Percentiles rank a stretch among this genome's conserved stretches.
Conservation (phyloP, 192 early-diverging fungal species). For the Pilaira anomala region DNA sequence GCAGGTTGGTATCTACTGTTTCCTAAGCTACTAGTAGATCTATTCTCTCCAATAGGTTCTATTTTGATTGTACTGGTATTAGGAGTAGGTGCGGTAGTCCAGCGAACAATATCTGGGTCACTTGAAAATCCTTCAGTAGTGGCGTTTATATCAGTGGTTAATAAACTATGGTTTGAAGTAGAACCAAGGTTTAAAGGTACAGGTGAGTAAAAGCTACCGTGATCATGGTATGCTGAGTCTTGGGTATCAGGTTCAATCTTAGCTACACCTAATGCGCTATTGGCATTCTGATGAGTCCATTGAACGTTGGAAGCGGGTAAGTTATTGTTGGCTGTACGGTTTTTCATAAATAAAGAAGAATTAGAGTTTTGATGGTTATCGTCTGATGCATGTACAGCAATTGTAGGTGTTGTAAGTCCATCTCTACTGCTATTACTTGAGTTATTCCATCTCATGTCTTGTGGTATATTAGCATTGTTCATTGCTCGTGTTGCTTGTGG, state of each 20-base stretch:
- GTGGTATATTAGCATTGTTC: not conserved
- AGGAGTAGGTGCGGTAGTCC: conserved; percentile 15
- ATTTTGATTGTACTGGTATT: not conserved
- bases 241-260: not conserved
- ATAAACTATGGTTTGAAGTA: not conserved
- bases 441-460: conserved; percentile 14
- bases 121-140: conserved; percentile 5
- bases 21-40: not conserved
- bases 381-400: not conserved
- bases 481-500: not conserved
- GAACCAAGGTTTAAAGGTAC: not conserved
- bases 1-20: not conserved
- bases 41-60: not conserved
- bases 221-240: not conserved
- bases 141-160: not conserved
- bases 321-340: not conserved
- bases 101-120: conserved; percentile 25
- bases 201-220: conserved; percentile 1
- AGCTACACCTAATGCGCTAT: not conserved
- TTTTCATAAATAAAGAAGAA: not conserved
- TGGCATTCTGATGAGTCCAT: not conserved
- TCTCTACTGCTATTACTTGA: not conserved
- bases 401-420: not conserved
- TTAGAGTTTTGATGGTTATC: not conserved
- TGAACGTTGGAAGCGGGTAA: not conserved